Evolutionary conservation across 371 early-diverging fungal species (phyloP).

Genomic region (Scutellospora calospora): DNA sequence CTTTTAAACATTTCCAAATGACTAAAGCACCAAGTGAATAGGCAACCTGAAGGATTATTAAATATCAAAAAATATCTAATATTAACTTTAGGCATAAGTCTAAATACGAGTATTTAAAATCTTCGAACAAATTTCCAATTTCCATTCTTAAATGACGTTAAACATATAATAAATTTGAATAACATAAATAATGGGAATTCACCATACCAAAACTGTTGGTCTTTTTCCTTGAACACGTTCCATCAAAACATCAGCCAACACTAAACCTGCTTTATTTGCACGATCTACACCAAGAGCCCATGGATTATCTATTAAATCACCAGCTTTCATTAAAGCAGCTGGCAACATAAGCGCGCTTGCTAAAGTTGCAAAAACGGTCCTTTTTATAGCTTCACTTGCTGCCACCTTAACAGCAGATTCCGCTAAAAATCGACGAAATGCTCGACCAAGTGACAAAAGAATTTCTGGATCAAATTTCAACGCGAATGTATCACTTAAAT

Average conservation of each 20-base stretch:
- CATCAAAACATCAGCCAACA: conserved; percentile 83
- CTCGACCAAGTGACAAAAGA: conserved; percentile 79
- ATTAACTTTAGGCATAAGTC: no score
- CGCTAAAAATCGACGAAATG: conserved; percentile 80
- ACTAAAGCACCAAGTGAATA: conserved; percentile 94
- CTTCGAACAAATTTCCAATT: not conserved
- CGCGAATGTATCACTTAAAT: conserved; percentile 63
- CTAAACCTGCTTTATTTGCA: conserved; percentile 89
- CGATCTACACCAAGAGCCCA: conserved; percentile 90
- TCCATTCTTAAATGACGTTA: not conserved
- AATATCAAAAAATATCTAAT: not conserved
- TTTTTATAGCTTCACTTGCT: conserved; percentile 85
- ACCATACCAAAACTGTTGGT: conserved; percentile 84
- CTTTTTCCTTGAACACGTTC: conserved; percentile 89
- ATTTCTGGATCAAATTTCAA: conserved; percentile 83
- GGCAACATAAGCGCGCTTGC: conserved; percentile 89
- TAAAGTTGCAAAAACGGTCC: conserved; percentile 85
- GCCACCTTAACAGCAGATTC: conserved; percentile 85
- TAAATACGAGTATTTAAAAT: no score
- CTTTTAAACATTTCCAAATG: conserved; percentile 88
- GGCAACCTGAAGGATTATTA: conserved; percentile 60
- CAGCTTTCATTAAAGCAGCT: conserved; percentile 79
- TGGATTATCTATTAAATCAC: conserved; percentile 91
- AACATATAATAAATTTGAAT: not conserved
- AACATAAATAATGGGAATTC: conserved; percentile 4